Conservation (phyloP, 208 protist species). For the Trypanosoma congolense region DNA sequence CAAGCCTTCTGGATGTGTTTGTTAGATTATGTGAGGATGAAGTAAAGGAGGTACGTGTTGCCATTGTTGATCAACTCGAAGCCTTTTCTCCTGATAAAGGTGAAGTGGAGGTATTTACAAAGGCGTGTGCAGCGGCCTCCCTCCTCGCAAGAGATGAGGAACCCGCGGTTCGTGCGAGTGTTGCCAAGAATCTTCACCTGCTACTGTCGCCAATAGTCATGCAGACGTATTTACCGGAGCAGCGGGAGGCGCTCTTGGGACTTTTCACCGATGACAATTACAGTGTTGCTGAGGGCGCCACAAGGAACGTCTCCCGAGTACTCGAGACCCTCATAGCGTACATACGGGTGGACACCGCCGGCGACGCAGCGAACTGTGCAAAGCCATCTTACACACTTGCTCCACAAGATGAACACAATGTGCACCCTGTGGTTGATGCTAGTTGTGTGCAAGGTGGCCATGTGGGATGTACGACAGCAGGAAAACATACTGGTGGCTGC, state of each 20-base stretch:
- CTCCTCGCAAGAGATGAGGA: constrained; percentile 50
- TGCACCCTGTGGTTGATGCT: too few relatives aligned
- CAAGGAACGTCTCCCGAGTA: constrained; percentile 8
- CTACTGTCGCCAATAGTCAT: constrained; percentile 26
- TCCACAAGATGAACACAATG: too few relatives aligned
- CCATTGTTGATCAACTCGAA: constrained; percentile 56
- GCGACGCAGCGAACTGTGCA: too few relatives aligned
- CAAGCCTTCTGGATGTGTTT: constrained; percentile 44
- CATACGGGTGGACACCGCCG: background rate
- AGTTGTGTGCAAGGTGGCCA: too few relatives aligned
- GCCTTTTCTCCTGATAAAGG: constrained; percentile 1
- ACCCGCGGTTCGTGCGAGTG: constrained; percentile 43
- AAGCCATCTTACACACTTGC: too few relatives aligned
- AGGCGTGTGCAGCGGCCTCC: constrained; percentile 26
- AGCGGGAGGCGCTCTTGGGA: constrained; percentile 6
- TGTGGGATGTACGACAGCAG: too few relatives aligned
- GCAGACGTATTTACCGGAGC: constrained; percentile 8
- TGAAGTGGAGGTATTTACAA: constrained; percentile 14
- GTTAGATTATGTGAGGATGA: constrained; percentile 47
- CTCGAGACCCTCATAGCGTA: constrained; percentile 10
- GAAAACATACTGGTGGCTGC: too few relatives aligned
- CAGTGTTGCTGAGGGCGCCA: constrained; percentile 10
- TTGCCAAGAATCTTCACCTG: constrained; percentile 37
- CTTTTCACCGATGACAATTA: constrained; percentile 16
- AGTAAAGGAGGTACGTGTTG: constrained; percentile 60